phyloP scores from a whole-genome alignment of 768 basidiomycete genomes.

The Calocybe gangraenosa region DNA sequence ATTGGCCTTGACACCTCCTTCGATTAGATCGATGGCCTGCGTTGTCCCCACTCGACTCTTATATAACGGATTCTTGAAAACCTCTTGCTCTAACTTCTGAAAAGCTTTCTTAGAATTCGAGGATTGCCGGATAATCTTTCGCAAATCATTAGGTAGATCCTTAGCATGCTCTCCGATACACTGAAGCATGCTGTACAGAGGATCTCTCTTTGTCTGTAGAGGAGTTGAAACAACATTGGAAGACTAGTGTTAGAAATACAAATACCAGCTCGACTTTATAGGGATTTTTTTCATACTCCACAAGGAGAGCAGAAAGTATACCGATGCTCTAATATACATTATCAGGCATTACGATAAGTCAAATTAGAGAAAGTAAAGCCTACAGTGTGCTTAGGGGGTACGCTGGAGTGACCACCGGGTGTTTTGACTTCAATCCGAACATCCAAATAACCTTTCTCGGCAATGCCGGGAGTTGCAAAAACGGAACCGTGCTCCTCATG shows the following conservation, averaged over 20 bases:
- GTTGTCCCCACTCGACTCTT: constrained; percentile 62
- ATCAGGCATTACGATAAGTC: neutral
- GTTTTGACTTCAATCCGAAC: constrained; percentile 60
- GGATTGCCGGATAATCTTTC: constrained; percentile 44
- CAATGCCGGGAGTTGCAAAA: constrained; percentile 59
- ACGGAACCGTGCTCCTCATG: constrained; percentile 45
- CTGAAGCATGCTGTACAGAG: constrained; percentile 55
- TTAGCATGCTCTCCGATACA: constrained; percentile 66
- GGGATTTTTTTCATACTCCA: constrained; percentile 66
- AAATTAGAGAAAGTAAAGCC: constrained; percentile 9
- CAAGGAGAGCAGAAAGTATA: constrained; percentile 67
- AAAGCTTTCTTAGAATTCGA: constrained; percentile 47
- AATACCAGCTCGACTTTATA: constrained; percentile 46
- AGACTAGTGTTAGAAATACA: neutral
- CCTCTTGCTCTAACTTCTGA: constrained; percentile 41
- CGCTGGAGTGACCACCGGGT: constrained; percentile 81
- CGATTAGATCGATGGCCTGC: constrained; percentile 70
- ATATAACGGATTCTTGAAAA: constrained; percentile 33
- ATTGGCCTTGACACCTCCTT: constrained; percentile 71
- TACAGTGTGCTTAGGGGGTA: constrained; percentile 80
- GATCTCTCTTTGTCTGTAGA: constrained; percentile 48
- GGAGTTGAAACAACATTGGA: neutral
- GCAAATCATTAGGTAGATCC: constrained; percentile 43
- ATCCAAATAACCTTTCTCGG: constrained; percentile 72
- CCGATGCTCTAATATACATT: constrained; percentile 60